Conservation (phyloP, 2,329 filamentous ascomycete genomes). For the Knoxdaviesia capensis region DNA sequence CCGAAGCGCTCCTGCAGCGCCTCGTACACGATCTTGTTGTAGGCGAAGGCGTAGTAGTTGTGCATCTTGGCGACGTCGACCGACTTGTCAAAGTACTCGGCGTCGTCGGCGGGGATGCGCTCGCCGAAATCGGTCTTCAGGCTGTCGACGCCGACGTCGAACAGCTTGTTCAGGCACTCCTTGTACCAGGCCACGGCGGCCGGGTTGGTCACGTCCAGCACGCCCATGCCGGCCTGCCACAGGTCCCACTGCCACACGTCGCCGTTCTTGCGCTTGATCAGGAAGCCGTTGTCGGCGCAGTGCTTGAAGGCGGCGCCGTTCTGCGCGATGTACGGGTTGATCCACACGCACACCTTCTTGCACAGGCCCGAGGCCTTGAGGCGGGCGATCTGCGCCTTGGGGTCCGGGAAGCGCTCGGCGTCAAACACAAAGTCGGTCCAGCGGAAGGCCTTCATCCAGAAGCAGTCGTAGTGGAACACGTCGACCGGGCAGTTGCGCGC, state of each 20-base stretch:
- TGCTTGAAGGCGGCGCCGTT: slow-evolving; percentile 44
- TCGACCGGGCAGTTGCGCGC: slow-evolving; percentile 43
- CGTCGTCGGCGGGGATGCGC: slow-evolving; percentile 43
- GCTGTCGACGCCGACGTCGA: slow-evolving; percentile 48
- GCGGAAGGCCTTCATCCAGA: slow-evolving; percentile 57
- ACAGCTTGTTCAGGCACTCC: slow-evolving; percentile 38
- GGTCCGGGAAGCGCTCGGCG: slow-evolving; percentile 46
- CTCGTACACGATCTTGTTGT: slow-evolving; percentile 51
- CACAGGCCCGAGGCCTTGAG: slow-evolving; percentile 41
- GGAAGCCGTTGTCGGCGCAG: slow-evolving; percentile 44
- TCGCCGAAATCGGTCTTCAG: slow-evolving; percentile 66
- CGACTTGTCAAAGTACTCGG: slow-evolving; percentile 40
- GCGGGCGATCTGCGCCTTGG: slow-evolving; percentile 39
- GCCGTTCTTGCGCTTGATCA: slow-evolving; percentile 48
- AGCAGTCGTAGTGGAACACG: slow-evolving; percentile 60
- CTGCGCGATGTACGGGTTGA: slow-evolving; percentile 56
- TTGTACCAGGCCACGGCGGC: slow-evolving; percentile 45
- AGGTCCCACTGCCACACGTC: slow-evolving; percentile 59
- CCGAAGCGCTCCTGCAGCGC: slow-evolving; percentile 34
- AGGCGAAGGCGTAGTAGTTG: slow-evolving; percentile 57
- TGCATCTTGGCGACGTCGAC: slow-evolving; percentile 48
- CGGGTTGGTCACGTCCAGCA: slow-evolving; percentile 58
- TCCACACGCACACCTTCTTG: slow-evolving; percentile 54
- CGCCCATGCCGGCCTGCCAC: slow-evolving; percentile 59
- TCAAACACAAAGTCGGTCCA: slow-evolving; percentile 63